These are phyloP conservation scores for Parachaetomium inaequale DNA, from an alignment of 495 filamentous ascomycete genomes.

Conservation along the genomic window DNA sequence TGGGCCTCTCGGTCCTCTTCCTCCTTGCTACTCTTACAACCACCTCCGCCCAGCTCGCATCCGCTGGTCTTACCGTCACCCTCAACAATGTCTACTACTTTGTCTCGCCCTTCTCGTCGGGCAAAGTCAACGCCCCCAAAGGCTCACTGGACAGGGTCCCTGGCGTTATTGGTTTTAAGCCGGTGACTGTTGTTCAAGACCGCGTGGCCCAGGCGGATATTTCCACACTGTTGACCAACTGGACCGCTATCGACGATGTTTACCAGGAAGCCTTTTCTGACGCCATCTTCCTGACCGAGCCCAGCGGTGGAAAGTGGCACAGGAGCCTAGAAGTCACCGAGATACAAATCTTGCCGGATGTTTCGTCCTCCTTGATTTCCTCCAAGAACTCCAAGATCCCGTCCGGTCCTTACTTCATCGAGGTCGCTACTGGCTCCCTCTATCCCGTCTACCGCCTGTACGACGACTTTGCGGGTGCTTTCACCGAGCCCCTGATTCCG, in stretches of 20 bases:
- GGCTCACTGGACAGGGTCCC: slow-evolving; percentile 8
- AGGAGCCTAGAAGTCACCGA: slow-evolving; percentile 9
- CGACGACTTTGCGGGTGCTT: slow-evolving; percentile 40
- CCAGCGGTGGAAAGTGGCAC: slow-evolving; percentile 2
- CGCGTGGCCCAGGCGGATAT: slow-evolving; percentile 24
- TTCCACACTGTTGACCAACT: slow-evolving; percentile 28
- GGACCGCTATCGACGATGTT: slow-evolving; percentile 40
- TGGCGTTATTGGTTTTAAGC: slow-evolving; percentile 29
- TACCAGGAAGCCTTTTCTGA: slow-evolving; percentile 39
- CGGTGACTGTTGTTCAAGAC: slow-evolving; percentile 41
- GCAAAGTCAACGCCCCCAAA: slow-evolving; percentile 18
- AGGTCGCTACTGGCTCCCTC: slow-evolving; percentile 35
- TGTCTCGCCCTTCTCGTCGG: slow-evolving; percentile 31
- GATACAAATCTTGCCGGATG: background rate
- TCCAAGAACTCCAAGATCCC: slow-evolving; percentile 32
- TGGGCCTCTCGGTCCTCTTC: slow-evolving; percentile 16
- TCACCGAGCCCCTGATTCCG: slow-evolving; percentile 35
- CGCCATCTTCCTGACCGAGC: slow-evolving; percentile 27
- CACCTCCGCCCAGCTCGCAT: slow-evolving; percentile 20
- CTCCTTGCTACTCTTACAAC: slow-evolving; percentile 11
- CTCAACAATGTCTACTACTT: slow-evolving; percentile 46
- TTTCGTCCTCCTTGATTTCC: slow-evolving; percentile 23
- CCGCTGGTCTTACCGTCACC: slow-evolving; percentile 40
- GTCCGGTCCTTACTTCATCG: slow-evolving; percentile 49
- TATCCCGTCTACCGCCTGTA: slow-evolving; percentile 44